A percentile compares a stretch with the other conserved stretches of the same genome.
These are phyloP conservation scores for Globisporangium yorkense DNA, from an alignment of 352 stramenopile genomes.

Conservation along the genomic window DNA sequence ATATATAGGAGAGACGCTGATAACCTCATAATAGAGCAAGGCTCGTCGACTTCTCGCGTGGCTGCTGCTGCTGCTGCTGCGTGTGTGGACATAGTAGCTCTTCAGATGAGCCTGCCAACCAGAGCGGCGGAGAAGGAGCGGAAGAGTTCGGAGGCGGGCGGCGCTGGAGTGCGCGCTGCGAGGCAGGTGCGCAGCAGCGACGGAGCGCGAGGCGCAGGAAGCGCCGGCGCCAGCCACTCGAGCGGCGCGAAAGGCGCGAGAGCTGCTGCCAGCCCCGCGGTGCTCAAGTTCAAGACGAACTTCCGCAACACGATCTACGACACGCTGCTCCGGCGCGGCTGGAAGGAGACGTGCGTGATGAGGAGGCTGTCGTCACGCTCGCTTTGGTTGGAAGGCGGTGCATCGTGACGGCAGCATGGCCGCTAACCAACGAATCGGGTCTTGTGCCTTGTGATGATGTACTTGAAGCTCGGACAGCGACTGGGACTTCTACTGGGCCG, in stretches of 20 bases:
- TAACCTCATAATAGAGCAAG: neutral
- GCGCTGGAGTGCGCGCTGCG: conserved; percentile 11
- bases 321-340: conserved; percentile 81
- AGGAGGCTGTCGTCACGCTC: neutral
- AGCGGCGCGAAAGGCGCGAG: conserved; percentile 2
- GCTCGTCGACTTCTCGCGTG: neutral
- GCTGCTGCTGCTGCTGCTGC: too few species aligned
- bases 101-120: neutral
- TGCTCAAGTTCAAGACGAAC: conserved; percentile 85
- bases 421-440: neutral
- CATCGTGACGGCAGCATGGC: neutral
- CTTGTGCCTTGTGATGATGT: neutral
- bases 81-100: neutral
- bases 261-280: conserved; percentile 8
- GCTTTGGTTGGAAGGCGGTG: neutral
- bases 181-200: conserved; percentile 41
- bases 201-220: conserved; percentile 14
- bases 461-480: conserved; percentile 49
- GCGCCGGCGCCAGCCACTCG: neutral
- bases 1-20: neutral
- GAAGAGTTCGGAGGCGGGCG: conserved; percentile 1
- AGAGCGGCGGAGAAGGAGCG: conserved; percentile 6
- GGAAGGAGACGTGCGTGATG: conserved; percentile 71
- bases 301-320: conserved; percentile 93
- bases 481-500: conserved; percentile 89